These are phyloP conservation scores for Magnusiomyces paraingens DNA, from an alignment of 1,139 yeast species.

Conservation along the genomic window DNA sequence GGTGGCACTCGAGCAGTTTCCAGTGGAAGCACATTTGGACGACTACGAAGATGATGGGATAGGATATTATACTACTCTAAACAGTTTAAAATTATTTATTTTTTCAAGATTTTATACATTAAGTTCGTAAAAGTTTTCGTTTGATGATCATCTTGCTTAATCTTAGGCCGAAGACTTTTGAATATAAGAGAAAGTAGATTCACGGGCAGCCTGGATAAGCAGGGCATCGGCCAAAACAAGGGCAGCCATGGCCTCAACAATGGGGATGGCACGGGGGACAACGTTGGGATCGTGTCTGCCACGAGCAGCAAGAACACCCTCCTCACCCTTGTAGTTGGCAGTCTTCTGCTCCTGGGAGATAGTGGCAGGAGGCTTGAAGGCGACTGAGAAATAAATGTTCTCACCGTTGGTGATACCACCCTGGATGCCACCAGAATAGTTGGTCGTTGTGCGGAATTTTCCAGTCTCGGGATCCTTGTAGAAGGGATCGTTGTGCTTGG, in stretches of 20 bases:
- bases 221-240: constrained; percentile 82
- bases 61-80: neutral
- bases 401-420: constrained; percentile 98
- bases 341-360: constrained; percentile 90
- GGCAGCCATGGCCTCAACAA: constrained; percentile 97
- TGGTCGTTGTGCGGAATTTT: constrained; percentile 74
- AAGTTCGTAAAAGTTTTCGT: neutral
- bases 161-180: constrained; percentile 1
- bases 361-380: constrained; percentile 97
- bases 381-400: constrained; percentile 86
- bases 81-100: neutral
- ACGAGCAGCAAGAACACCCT: constrained; percentile 85
- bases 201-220: constrained; percentile 82
- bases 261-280: constrained; percentile 97
- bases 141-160: neutral
- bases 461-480: constrained; percentile 30
- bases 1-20: constrained; percentile 9
- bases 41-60: neutral
- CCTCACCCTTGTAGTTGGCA: constrained; percentile 76
- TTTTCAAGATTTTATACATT: neutral
- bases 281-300: constrained; percentile 99
- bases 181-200: constrained; percentile 36
- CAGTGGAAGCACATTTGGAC: constrained; percentile 10
- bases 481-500: constrained; percentile 82
- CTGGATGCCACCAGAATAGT: constrained; percentile 95